A percentile compares a stretch with the other conserved stretches of the same genome.
phyloP scores from a whole-genome alignment of 495 filamentous ascomycete species.

The Geoglossum glabrum region DNA sequence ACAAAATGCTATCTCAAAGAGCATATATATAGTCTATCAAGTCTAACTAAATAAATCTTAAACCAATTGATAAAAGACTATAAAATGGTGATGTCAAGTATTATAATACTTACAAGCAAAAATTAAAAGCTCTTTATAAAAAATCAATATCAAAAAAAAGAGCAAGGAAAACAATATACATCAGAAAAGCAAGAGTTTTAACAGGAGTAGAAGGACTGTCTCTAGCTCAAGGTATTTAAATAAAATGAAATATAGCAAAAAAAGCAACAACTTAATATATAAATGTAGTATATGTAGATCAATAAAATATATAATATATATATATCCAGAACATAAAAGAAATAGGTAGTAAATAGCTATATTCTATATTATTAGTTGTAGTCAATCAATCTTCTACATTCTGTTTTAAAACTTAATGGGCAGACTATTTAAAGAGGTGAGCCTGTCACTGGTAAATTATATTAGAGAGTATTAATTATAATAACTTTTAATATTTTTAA shows the following conservation, averaged over 20 bases:
- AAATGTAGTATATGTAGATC: not conserved
- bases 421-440: not conserved
- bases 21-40: not conserved
- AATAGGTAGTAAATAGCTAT: not conserved
- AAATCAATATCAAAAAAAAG: constrained; percentile 3
- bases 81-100: not conserved
- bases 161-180: constrained; percentile 1
- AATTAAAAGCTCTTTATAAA: constrained; percentile 1
- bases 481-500: no score
- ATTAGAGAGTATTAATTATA: no score
- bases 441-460: no score
- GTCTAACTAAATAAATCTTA: no score
- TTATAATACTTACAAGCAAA: constrained; percentile 3
- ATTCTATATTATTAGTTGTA: not conserved
- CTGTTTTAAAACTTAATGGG: not conserved
- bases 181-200: constrained; percentile 1
- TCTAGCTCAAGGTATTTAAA: no score
- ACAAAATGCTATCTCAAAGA: not conserved
- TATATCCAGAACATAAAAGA: not conserved
- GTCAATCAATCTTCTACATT: not conserved
- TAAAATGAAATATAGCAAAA: not conserved
- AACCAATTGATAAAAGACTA: no score
- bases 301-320: not conserved
- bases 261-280: not conserved
- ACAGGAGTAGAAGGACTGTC: not conserved